Evolutionary conservation across 192 early-diverging fungal species (phyloP).

Genomic region (Linnemannia schmuckeri): DNA sequence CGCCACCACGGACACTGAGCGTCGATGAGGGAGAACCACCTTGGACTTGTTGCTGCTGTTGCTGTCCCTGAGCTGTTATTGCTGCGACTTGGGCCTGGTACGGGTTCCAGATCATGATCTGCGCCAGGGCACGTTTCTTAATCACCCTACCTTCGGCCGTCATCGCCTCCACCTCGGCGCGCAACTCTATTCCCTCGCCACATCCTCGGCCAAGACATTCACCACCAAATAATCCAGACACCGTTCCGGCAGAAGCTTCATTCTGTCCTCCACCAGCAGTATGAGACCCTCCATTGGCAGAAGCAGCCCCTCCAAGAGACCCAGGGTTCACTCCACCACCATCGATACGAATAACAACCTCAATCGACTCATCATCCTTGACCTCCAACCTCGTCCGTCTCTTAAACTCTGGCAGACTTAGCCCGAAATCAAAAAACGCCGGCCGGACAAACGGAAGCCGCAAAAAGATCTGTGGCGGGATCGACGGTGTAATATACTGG

Average conservation of each 20-base stretch:
- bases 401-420: slow-evolving; percentile 55
- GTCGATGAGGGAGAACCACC: slow-evolving; percentile 1
- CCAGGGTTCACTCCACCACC: not conserved
- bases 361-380: slow-evolving; percentile 50
- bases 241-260: not conserved
- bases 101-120: slow-evolving; percentile 53
- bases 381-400: slow-evolving; percentile 28
- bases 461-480: slow-evolving; percentile 55
- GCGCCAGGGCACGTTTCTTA: slow-evolving; percentile 34
- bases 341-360: slow-evolving; percentile 26
- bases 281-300: not conserved
- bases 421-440: slow-evolving; percentile 57
- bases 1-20: not conserved
- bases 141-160: slow-evolving; percentile 36
- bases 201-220: slow-evolving; percentile 48
- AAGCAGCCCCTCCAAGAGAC: slow-evolving; percentile 1
- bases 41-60: slow-evolving; percentile 13
- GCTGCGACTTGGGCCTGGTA: slow-evolving; percentile 11
- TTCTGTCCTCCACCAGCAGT: slow-evolving; percentile 18
- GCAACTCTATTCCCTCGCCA: slow-evolving; percentile 36
- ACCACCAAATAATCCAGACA: slow-evolving; percentile 20
- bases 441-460: slow-evolving; percentile 60
- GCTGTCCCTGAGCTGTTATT: not conserved
- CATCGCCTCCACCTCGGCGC: slow-evolving; percentile 51
- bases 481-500: slow-evolving; percentile 58